phyloP scores from a whole-genome alignment of 148 eudicot species.

The Heliosperma pusillum region DNA sequence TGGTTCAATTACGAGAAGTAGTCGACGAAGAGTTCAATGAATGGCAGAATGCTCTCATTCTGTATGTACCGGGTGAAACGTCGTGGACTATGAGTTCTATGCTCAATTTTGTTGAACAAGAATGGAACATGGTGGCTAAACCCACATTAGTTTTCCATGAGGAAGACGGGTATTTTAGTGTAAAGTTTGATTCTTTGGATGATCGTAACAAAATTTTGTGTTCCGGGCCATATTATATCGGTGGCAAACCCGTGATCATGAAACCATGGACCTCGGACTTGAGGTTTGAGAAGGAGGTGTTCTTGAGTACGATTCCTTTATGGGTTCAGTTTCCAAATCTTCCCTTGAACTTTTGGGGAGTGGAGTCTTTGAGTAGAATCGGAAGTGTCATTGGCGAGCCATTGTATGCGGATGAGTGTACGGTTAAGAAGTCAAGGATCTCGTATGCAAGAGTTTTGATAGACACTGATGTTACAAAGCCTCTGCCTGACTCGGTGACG shows the following conservation, averaged over 20 bases:
- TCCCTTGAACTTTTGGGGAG: constrained; percentile 7
- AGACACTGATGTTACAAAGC: constrained; percentile 6
- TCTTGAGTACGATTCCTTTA: background rate
- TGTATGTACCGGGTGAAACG: background rate
- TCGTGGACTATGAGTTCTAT: background rate
- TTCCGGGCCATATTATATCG: constrained; percentile 7
- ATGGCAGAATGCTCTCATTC: constrained; percentile 3
- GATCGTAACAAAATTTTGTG: constrained; percentile 1
- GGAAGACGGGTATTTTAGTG: background rate
- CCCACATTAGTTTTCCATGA: background rate
- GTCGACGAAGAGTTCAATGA: background rate
- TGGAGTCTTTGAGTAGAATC: constrained; percentile 9
- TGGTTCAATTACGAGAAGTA: background rate
- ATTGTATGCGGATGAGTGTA: constrained; percentile 9
- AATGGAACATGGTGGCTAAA: constrained; percentile 6
- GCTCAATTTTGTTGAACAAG: background rate
- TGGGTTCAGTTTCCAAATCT: constrained; percentile 13
- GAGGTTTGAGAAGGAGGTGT: background rate
- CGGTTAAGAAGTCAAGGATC: background rate
- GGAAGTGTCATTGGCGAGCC: constrained; percentile 3
- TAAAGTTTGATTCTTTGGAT: background rate
- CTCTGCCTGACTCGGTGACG: constrained; percentile 1
- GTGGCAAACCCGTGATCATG: background rate
- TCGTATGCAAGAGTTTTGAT: constrained; percentile 6
- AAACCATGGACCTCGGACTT: constrained; percentile 1